Percentiles rank a stretch among this genome's conserved stretches.
Evolutionary conservation across 768 basidiomycete species (phyloP).

Genomic region (Amanita pallidorosea): DNA sequence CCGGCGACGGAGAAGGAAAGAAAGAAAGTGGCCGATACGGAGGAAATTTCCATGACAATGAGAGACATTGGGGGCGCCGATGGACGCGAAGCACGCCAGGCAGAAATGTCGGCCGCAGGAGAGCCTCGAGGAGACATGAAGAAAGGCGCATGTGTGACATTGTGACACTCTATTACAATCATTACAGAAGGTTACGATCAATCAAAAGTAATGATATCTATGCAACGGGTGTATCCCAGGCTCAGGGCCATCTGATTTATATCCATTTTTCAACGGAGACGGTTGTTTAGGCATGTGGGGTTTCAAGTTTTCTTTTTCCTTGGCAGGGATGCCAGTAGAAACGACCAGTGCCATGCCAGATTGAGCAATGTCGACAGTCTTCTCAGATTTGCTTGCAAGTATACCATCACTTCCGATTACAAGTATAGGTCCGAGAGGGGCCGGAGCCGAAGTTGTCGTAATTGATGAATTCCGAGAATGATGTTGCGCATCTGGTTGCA

Average conservation of each 20-base stretch:
- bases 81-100: constrained; percentile 69
- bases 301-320: neutral
- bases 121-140: constrained; percentile 18
- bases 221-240: neutral
- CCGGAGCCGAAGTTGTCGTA: neutral
- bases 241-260: neutral
- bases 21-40: constrained; percentile 75
- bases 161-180: neutral
- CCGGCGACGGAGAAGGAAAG: constrained; percentile 44
- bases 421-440: no score
- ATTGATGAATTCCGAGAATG: neutral
- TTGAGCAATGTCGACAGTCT: neutral
- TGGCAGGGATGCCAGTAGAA: neutral
- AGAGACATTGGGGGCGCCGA: constrained; percentile 68
- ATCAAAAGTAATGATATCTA: constrained; percentile 6
- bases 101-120: constrained; percentile 11
- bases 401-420: neutral
- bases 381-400: neutral
- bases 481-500: neutral
- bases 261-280: constrained; percentile 1
- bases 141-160: constrained; percentile 5
- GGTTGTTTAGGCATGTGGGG: neutral
- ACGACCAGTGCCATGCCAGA: neutral
- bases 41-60: constrained; percentile 70
- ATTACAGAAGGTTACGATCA: neutral